These are phyloP conservation scores for Neurospora terricola DNA, from an alignment of 495 filamentous ascomycete species.

Conservation along the genomic window DNA sequence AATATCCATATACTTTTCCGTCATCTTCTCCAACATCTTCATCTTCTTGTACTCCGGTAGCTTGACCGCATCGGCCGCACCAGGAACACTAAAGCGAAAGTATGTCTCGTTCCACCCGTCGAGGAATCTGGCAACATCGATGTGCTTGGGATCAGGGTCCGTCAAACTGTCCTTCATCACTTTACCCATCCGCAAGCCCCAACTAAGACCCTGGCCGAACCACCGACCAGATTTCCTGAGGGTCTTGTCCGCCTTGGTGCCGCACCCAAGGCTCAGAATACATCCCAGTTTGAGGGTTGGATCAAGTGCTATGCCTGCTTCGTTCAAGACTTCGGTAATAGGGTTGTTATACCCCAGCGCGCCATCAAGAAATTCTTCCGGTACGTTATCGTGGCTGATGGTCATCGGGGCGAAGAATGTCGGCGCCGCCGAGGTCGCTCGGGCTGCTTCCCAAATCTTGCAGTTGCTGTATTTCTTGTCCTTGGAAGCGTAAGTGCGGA, in stretches of 20 bases:
- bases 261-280: conserved; percentile 14
- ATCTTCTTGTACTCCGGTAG: conserved; percentile 11
- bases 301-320: neutral
- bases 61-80: conserved; percentile 68
- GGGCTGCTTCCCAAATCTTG: conserved; percentile 12
- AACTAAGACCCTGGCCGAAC: neutral
- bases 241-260: conserved; percentile 2
- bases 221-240: neutral
- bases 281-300: neutral
- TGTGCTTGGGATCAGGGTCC: conserved; percentile 4
- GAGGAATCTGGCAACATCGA: neutral
- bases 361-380: conserved; percentile 16
- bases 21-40: conserved; percentile 5
- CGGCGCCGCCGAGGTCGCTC: conserved; percentile 11
- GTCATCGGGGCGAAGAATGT: conserved; percentile 1
- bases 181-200: neutral
- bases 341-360: conserved; percentile 23
- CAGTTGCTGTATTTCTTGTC: neutral
- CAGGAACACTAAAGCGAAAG: conserved; percentile 23
- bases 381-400: neutral
- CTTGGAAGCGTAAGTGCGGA: neutral
- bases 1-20: conserved; percentile 1
- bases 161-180: conserved; percentile 8
- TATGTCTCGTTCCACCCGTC: neutral
- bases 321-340: conserved; percentile 1